A percentile compares a stretch with the other conserved stretches of the same genome.
These are phyloP conservation scores for Rutstroemia sp. DNA, from an alignment of 2,329 filamentous ascomycete species.

Conservation along the genomic window DNA sequence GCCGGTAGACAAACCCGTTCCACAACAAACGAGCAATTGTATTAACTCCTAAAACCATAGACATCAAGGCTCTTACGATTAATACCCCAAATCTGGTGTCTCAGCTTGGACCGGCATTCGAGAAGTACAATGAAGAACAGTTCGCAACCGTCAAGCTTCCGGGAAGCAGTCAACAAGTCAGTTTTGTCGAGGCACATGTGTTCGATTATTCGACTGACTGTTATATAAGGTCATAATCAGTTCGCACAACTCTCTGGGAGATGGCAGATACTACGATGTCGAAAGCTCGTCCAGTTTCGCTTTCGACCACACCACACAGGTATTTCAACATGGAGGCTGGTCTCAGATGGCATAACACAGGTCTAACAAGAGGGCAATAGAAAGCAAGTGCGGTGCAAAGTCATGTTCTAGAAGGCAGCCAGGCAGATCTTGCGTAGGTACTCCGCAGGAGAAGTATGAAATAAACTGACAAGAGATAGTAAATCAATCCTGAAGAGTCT, in stretches of 20 bases:
- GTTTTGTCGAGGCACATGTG: slow-evolving; percentile 14
- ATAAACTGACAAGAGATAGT: slow-evolving; percentile 36
- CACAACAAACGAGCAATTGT: neutral
- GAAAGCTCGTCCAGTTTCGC: slow-evolving; percentile 82
- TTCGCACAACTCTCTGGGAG: slow-evolving; percentile 73
- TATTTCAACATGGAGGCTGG: slow-evolving; percentile 27
- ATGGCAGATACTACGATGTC: slow-evolving; percentile 81
- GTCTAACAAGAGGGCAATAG: slow-evolving; percentile 32
- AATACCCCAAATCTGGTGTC: slow-evolving; percentile 60
- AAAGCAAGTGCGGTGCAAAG: slow-evolving; percentile 80
- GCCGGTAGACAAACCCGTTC: slow-evolving; percentile 52
- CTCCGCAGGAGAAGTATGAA: neutral
- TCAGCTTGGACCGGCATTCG: slow-evolving; percentile 74
- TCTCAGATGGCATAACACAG: too few relatives aligned
- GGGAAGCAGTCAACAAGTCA: slow-evolving; percentile 70
- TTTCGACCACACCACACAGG: slow-evolving; percentile 79
- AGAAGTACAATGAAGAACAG: slow-evolving; percentile 96
- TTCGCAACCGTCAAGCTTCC: slow-evolving; percentile 84
- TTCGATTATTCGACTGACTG: slow-evolving; percentile 13
- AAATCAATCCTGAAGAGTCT: slow-evolving; percentile 80
- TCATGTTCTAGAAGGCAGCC: slow-evolving; percentile 66
- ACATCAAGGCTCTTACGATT: slow-evolving; percentile 80
- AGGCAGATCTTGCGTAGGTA: slow-evolving; percentile 72
- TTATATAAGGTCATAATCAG: slow-evolving; percentile 65
- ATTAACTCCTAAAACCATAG: slow-evolving; percentile 37